phyloP scores from a whole-genome alignment of 805 yeast species.

The Yarrowia porcina region DNA sequence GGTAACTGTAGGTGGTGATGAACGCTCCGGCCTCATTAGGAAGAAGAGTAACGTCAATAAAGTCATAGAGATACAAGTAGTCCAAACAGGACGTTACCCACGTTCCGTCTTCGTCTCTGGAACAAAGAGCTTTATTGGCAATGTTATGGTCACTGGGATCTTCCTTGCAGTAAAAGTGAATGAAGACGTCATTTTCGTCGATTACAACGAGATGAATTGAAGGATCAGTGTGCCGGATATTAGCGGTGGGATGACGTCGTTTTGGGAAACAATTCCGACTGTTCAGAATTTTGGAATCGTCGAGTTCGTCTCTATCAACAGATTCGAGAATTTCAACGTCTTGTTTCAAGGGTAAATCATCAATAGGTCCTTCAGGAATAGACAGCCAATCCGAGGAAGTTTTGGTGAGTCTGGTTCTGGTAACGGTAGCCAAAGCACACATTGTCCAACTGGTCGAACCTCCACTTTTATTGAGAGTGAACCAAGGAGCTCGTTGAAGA shows the following conservation, averaged over 20 bases:
- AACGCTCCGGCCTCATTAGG: background rate
- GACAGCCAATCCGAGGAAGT: no score
- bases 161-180: background rate
- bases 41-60: background rate
- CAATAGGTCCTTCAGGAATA: no score
- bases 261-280: no score
- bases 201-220: background rate
- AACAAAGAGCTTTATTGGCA: background rate
- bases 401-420: background rate
- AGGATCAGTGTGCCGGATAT: background rate
- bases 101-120: background rate
- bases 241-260: background rate
- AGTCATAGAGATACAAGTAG: background rate
- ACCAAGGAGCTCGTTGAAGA: background rate
- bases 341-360: no score
- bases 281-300: no score
- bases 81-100: background rate
- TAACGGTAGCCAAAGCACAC: background rate
- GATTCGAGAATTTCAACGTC: no score
- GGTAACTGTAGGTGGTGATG: background rate
- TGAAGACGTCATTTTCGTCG: background rate
- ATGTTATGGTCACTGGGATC: background rate
- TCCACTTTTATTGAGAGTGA: background rate
- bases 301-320: no score
- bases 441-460: background rate